Percentiles rank a stretch among this genome's conserved stretches.
Conservation (phyloP, 371 early-diverging fungal species). For the Entomophthora muscae region DNA sequence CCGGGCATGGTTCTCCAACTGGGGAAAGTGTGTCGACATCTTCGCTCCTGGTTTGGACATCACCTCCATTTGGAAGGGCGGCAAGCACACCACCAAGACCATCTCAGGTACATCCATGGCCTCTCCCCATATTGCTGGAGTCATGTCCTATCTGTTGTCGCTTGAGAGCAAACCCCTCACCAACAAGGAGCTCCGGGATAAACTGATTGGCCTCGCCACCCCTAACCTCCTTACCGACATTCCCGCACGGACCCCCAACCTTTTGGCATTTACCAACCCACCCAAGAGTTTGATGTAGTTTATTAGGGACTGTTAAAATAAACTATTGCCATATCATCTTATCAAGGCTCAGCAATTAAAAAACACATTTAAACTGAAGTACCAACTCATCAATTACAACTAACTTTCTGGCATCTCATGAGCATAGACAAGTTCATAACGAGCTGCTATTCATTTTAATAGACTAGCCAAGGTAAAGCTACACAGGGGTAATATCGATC, state of each 20-base stretch:
- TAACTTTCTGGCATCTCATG: too few relatives aligned
- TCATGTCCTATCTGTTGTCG: constrained; percentile 75
- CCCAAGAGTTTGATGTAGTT: too few relatives aligned
- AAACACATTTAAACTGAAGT: too few relatives aligned
- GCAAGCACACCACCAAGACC: constrained; percentile 50
- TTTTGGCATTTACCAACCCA: constrained; percentile 57
- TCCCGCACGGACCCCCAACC: constrained; percentile 54
- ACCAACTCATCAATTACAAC: too few relatives aligned
- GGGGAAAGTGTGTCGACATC: constrained; percentile 84
- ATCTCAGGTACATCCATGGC: constrained; percentile 98
- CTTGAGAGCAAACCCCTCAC: constrained; percentile 23
- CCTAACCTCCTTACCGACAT: constrained; percentile 38
- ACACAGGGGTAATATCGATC: too few relatives aligned
- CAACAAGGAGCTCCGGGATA: constrained; percentile 61
- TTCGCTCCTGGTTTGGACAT: constrained; percentile 93
- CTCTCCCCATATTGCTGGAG: too few relatives aligned
- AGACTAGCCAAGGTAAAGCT: too few relatives aligned
- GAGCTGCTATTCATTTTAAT: too few relatives aligned
- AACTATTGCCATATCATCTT: too few relatives aligned
- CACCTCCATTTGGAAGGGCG: constrained; percentile 74
- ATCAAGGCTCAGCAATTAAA: too few relatives aligned
- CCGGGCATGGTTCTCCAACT: constrained; percentile 85
- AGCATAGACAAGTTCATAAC: too few relatives aligned
- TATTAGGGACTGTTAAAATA: too few relatives aligned
- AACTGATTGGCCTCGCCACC: constrained; percentile 44